phyloP scores from a whole-genome alignment of 768 basidiomycete genomes.

The Rhodotorula graminis region DNA sequence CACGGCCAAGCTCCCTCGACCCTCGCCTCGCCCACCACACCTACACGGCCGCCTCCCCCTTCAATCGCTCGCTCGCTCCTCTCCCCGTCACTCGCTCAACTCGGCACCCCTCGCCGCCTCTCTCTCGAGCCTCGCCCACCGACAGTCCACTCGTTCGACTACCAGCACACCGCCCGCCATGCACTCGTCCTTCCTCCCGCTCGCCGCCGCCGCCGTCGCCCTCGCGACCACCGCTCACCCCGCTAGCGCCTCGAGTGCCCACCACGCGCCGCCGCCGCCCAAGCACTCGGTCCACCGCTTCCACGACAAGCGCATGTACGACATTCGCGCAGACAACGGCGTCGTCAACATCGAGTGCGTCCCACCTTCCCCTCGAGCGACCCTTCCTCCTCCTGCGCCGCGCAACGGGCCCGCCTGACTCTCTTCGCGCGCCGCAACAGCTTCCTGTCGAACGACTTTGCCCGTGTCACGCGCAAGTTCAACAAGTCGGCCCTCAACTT shows the following conservation, averaged over 20 bases:
- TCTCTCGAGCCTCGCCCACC: too few species aligned
- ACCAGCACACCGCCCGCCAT: background rate
- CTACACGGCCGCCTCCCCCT: background rate
- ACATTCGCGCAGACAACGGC: constrained; percentile 16
- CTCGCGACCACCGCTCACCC: background rate
- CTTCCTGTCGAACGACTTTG: constrained; percentile 32
- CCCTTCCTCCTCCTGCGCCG: too few species aligned
- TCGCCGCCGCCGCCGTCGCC: background rate
- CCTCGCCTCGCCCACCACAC: too few species aligned
- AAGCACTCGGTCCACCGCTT: constrained; percentile 15
- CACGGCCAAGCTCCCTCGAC: too few species aligned
- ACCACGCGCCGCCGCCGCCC: too few species aligned
- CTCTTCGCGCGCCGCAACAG: background rate
- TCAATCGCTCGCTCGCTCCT: background rate
- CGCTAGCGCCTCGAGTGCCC: background rate
- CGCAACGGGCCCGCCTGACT: background rate
- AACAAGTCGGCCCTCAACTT: constrained; percentile 19
- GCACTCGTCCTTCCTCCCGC: background rate
- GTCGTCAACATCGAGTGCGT: constrained; percentile 37
- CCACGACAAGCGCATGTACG: constrained; percentile 23
- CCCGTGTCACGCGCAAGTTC: constrained; percentile 16
- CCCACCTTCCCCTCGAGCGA: background rate
- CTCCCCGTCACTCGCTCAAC: background rate
- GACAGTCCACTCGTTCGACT: too few species aligned
- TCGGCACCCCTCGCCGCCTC: too few species aligned